Evolutionary conservation across 257 asterid species (phyloP).

Genomic region (Solanum microdontum): DNA sequence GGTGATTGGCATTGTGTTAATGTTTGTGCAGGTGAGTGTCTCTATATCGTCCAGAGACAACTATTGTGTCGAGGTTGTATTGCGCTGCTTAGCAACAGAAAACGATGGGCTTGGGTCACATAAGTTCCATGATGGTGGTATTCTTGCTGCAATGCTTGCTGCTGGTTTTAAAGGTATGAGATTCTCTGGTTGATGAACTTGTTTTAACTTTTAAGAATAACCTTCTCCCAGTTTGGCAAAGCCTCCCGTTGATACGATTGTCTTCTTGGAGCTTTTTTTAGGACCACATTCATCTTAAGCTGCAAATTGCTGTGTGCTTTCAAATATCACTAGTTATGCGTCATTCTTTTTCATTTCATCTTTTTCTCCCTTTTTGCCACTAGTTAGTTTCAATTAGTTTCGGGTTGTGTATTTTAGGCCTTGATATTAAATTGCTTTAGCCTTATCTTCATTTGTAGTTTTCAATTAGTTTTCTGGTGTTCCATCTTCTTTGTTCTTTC

Average conservation of each 20-base stretch:
- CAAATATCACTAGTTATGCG: background rate
- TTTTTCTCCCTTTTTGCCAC: background rate
- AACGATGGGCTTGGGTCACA: slow-evolving; percentile 91
- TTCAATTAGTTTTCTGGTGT: background rate
- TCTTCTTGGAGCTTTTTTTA: background rate
- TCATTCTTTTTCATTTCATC: background rate
- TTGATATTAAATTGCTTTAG: background rate
- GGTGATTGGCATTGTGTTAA: background rate
- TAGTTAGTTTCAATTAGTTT: background rate
- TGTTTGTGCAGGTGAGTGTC: slow-evolving; percentile 54
- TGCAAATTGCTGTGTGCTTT: background rate
- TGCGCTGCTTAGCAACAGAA: slow-evolving; percentile 76
- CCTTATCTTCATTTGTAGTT: background rate
- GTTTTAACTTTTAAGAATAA: background rate
- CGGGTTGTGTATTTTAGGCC: background rate
- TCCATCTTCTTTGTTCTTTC: background rate
- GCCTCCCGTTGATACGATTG: background rate
- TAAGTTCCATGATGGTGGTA: slow-evolving; percentile 76
- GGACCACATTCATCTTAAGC: background rate
- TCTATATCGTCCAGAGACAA: slow-evolving; percentile 44
- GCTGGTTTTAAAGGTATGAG: slow-evolving; percentile 86
- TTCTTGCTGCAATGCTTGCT: slow-evolving; percentile 67
- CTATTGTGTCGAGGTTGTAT: slow-evolving; percentile 66
- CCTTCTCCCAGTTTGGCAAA: background rate
- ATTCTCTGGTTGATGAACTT: background rate